Percentiles rank a stretch among this genome's conserved stretches.
Conservation (phyloP, 345 rosid genomes). For the Pseudoturritis turrita region DNA sequence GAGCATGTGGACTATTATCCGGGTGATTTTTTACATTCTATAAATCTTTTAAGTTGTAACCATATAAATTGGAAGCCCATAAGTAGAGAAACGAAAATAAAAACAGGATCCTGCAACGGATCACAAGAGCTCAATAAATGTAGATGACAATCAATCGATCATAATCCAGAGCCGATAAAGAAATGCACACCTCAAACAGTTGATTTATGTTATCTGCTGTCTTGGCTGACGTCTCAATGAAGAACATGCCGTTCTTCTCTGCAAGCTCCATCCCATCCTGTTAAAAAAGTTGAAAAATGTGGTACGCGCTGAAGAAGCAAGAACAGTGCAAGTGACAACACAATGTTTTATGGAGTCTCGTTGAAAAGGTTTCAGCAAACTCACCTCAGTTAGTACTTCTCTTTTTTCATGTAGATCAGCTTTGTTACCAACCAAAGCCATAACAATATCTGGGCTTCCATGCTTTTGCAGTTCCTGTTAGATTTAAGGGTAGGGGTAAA, state of each 20-base stretch:
- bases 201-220: conserved; percentile 94
- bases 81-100: no score
- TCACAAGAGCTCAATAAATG: not conserved
- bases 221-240: conserved; percentile 95
- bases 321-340: not conserved
- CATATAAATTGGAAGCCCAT: not conserved
- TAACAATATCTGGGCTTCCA: conserved; percentile 90
- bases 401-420: conserved; percentile 88
- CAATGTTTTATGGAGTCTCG: not conserved
- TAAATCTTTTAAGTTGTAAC: not conserved
- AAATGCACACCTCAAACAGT: conserved; percentile 68
- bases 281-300: conserved; percentile 23
- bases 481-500: not conserved
- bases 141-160: not conserved
- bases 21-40: no score
- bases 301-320: not conserved
- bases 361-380: conserved; percentile 11
- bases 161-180: not conserved
- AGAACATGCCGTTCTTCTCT: conserved; percentile 98
- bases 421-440: conserved; percentile 98
- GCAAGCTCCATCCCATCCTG: conserved; percentile 91
- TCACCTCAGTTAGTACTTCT: conserved; percentile 72
- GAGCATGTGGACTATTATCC: no score
- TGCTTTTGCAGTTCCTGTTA: conserved; percentile 93
- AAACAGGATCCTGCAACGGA: not conserved